Base-by-base conservation (phyloP, 2,329 filamentous ascomycete genomes). In the Claviceps capensis region DNA sequence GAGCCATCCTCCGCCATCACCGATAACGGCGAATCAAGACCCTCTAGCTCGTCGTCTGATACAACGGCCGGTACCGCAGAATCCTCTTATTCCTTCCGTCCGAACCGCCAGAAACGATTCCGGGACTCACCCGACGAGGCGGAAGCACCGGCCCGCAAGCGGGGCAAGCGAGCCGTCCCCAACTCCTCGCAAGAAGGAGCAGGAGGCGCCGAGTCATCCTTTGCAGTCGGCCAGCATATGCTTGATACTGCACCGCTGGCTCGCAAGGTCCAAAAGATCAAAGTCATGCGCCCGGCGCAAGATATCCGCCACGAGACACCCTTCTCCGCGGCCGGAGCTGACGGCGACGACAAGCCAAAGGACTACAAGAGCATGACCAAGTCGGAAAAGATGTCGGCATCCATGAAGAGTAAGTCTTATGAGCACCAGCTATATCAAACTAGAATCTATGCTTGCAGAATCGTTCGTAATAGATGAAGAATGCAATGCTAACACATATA, bases 351-450 rank as follows among this genome's bases (percentile, higher is more conserved):
- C 53, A 59, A 62, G 17, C 61, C 58, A 47, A 80, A 81, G 66
- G 76, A 79, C 50, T 81, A 81, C 59, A 73, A 74, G 38, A 70
- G 74, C 44, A 81, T 81, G 77, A 81, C 76, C 47, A 82, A 82
- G 67, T 79, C 76, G 34, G 78, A 82, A 65, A 82, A 82, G 70
- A 81, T 82, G 78, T 79, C 75, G n/a, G 73, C 72, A 17, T 81
- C 77, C 2, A 82, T 82, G 78, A 79, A 79, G 68, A 76, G 78
- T 81, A 69, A 67, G 73, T 64, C 42, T 30, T 14, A 22, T 19
- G 7, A 19, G 40, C 40, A 22, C 40, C 5, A 42, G 17, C 40
- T 22, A 11, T 5, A 1, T 5, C 41, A 14, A 13, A 11, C 13
- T 8, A 17, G 4, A n/a, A 11, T 11, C 4, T 34, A 9, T 34